These are phyloP conservation scores for Neocucurbitaria cava DNA, from an alignment of 2,329 filamentous ascomycete genomes.

Conservation along the genomic window DNA sequence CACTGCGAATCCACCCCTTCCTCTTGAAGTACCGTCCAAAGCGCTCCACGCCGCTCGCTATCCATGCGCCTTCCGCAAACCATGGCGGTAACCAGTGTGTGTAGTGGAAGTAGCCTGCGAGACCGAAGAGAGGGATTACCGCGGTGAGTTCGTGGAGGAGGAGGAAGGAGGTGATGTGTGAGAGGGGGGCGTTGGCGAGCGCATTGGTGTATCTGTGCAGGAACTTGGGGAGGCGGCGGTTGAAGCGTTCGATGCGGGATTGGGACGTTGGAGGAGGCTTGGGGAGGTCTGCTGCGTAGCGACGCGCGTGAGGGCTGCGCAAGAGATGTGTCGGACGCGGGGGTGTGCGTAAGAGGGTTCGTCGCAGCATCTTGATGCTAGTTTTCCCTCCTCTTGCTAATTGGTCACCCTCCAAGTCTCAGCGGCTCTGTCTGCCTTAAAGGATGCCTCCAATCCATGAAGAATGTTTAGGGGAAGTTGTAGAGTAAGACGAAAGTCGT, in stretches of 20 bases:
- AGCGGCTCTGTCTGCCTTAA: background rate
- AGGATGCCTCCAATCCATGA: conserved; percentile 3
- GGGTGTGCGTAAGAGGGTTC: conserved; percentile 4
- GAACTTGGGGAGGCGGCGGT: conserved; percentile 62
- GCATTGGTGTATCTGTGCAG: conserved; percentile 73
- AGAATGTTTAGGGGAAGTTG: background rate
- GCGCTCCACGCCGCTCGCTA: conserved; percentile 69
- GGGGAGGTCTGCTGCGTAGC: conserved; percentile 24
- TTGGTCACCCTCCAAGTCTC: conserved; percentile 4
- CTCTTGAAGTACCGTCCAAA: conserved; percentile 79
- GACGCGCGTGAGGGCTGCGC: conserved; percentile 17
- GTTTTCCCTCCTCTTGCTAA: conserved; percentile 6
- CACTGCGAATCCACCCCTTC: conserved; percentile 79
- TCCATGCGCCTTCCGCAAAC: conserved; percentile 60
- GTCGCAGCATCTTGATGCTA: conserved; percentile 16
- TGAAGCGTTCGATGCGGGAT: conserved; percentile 45
- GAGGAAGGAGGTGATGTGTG: conserved; percentile 85
- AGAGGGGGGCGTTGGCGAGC: conserved; percentile 77
- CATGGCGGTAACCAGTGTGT: conserved; percentile 72
- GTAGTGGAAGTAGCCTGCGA: conserved; percentile 61
- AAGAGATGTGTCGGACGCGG: background rate
- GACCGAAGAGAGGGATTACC: conserved; percentile 68
- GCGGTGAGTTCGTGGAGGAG: conserved; percentile 89
- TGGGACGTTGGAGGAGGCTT: conserved; percentile 27
- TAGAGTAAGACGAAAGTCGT: conserved; percentile 11